Evolutionary conservation across 331 rosid species (phyloP).

Genomic region (Malus hybrid): DNA sequence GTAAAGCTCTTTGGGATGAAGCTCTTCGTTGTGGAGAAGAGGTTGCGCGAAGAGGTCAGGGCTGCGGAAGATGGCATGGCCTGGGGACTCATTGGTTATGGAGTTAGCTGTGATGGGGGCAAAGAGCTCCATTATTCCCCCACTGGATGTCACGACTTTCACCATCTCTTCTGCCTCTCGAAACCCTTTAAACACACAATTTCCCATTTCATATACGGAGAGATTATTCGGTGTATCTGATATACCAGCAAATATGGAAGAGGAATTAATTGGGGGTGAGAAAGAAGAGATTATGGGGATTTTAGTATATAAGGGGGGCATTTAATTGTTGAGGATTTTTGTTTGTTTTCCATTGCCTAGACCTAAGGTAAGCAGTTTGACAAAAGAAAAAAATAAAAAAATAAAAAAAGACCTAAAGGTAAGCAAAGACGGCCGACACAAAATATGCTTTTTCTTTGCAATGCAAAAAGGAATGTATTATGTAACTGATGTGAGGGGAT

Average conservation of each 20-base stretch:
- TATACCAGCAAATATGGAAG: background rate
- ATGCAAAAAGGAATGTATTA: constrained; percentile 13
- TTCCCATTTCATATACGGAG: constrained; percentile 44
- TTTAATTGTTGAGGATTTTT: constrained; percentile 34
- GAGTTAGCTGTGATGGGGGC: constrained; percentile 60
- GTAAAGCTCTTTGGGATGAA: constrained; percentile 50
- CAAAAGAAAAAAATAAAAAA: too few species aligned
- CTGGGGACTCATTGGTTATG: constrained; percentile 64
- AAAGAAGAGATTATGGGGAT: background rate
- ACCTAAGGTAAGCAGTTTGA: background rate
- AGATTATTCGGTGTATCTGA: background rate
- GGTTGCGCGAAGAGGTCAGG: constrained; percentile 38
- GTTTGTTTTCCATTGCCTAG: background rate
- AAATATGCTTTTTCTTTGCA: constrained; percentile 48
- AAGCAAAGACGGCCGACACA: constrained; percentile 35
- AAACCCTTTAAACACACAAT: constrained; percentile 62
- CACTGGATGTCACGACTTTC: constrained; percentile 57
- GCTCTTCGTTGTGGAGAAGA: constrained; percentile 55
- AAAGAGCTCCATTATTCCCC: constrained; percentile 74
- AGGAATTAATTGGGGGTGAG: background rate
- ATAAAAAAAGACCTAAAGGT: background rate
- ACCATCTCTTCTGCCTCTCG: constrained; percentile 29
- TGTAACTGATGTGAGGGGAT: constrained; percentile 11
- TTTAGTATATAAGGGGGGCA: background rate
- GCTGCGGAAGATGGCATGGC: constrained; percentile 62